These are phyloP conservation scores for Lactifluus subvellereus DNA, from an alignment of 768 basidiomycete genomes.

Conservation along the genomic window DNA sequence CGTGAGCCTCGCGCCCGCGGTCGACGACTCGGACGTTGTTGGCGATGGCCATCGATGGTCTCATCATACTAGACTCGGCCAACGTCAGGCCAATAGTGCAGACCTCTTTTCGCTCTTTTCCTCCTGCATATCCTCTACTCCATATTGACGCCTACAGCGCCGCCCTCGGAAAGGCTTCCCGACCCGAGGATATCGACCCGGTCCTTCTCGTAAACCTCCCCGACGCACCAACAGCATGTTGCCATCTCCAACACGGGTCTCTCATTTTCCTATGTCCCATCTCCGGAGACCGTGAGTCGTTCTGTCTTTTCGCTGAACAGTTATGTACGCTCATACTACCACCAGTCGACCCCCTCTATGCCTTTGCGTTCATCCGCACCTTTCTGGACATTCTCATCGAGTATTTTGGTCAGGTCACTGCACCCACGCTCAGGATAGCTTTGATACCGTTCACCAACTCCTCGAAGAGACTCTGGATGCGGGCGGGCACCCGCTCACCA, in stretches of 20 bases:
- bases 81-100: conserved; percentile 65
- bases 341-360: conserved; percentile 82
- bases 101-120: conserved; percentile 78
- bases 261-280: conserved; percentile 75
- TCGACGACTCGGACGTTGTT: neutral
- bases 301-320: neutral
- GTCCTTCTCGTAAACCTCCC: conserved; percentile 57
- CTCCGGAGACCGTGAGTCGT: conserved; percentile 73
- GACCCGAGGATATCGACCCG: conserved; percentile 58
- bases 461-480: conserved; percentile 95
- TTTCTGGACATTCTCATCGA: conserved; percentile 80
- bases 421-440: conserved; percentile 82
- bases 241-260: conserved; percentile 73
- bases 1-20: too few relatives aligned
- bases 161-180: conserved; percentile 53
- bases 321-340: neutral
- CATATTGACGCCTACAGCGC: conserved; percentile 83
- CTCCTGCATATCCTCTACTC: conserved; percentile 72
- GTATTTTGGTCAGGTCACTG: conserved; percentile 83
- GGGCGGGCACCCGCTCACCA: conserved; percentile 88
- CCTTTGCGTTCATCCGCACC: conserved; percentile 81
- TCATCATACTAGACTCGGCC: conserved; percentile 28
- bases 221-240: conserved; percentile 64
- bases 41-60: conserved; percentile 25
- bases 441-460: conserved; percentile 95